Evolutionary conservation across 176 grass and related monocot species (phyloP).

Genomic region (Lolium perenne): DNA sequence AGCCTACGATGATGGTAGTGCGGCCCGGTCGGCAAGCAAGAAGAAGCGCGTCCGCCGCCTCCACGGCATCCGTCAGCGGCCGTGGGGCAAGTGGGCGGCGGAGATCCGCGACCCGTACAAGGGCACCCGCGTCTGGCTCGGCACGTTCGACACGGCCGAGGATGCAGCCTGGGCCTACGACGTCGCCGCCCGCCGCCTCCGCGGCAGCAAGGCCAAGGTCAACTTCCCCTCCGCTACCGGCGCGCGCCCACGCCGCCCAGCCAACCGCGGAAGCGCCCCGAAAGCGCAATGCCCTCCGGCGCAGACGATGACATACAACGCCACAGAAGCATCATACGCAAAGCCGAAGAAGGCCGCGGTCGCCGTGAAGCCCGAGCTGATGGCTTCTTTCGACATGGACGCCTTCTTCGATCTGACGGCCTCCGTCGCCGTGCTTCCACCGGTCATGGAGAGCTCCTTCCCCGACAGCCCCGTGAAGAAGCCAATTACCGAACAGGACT

Average conservation of each 20-base stretch:
- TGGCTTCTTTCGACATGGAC: constrained; percentile 3
- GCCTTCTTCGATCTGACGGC: constrained; percentile 26
- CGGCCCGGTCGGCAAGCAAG: not conserved
- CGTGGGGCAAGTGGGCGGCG: constrained; percentile 84
- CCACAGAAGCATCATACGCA: not conserved
- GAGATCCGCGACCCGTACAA: constrained; percentile 75
- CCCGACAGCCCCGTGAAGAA: constrained; percentile 23
- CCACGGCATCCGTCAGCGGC: constrained; percentile 73
- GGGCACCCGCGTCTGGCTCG: constrained; percentile 80
- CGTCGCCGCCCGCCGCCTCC: constrained; percentile 62
- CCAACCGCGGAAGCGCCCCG: not conserved
- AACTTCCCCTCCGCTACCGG: constrained; percentile 56
- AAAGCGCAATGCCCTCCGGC: not conserved
- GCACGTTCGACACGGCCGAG: constrained; percentile 53
- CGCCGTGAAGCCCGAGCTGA: not conserved
- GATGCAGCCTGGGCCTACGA: constrained; percentile 79
- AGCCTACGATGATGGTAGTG: constrained; percentile 6
- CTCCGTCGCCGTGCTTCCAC: not conserved
- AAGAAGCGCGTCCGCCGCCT: constrained; percentile 39
- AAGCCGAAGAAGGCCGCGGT: not conserved
- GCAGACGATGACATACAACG: not conserved
- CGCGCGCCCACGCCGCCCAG: constrained; percentile 6
- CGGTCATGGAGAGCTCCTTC: constrained; percentile 29
- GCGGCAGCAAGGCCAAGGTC: constrained; percentile 83
- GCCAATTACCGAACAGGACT: not conserved